These are phyloP conservation scores for Talaromyces liani DNA, from an alignment of 495 filamentous ascomycete species.

Conservation along the genomic window DNA sequence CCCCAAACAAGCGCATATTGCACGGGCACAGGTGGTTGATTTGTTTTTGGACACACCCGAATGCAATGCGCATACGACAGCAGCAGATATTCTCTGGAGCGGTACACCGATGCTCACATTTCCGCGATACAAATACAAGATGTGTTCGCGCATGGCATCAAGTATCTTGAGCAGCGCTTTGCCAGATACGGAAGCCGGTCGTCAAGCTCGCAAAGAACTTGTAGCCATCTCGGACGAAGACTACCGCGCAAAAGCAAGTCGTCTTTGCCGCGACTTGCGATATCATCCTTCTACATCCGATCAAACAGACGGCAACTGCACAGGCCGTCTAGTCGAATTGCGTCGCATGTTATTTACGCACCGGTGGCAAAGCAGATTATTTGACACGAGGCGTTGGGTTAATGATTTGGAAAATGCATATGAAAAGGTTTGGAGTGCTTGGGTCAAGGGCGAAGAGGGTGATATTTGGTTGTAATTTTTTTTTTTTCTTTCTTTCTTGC, in stretches of 20 bases:
- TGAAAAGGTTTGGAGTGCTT: constrained; percentile 76
- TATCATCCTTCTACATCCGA: constrained; percentile 43
- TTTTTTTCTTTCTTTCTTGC: neutral
- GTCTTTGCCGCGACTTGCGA: constrained; percentile 57
- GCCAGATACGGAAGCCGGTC: constrained; percentile 59
- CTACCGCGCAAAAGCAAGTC: constrained; percentile 76
- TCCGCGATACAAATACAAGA: constrained; percentile 96
- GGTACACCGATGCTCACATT: constrained; percentile 88
- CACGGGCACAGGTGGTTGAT: constrained; percentile 84
- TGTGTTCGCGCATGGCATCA: constrained; percentile 97
- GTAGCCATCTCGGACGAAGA: constrained; percentile 68
- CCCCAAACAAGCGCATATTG: constrained; percentile 90
- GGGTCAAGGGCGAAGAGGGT: constrained; percentile 79
- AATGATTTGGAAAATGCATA: constrained; percentile 85
- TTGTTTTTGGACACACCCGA: constrained; percentile 96
- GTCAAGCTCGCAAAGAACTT: constrained; percentile 62
- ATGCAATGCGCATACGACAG: constrained; percentile 97
- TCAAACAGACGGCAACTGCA: constrained; percentile 37
- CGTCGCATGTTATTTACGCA: constrained; percentile 73
- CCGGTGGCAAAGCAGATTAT: constrained; percentile 77
- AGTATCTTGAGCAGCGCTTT: constrained; percentile 87
- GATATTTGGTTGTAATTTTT: constrained; percentile 69
- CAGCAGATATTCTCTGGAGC: constrained; percentile 93
- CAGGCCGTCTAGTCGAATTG: constrained; percentile 65
- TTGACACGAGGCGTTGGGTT: constrained; percentile 92